These are phyloP conservation scores for Chenopodium suecicum DNA, from an alignment of 148 eudicot genomes.

Conservation along the genomic window DNA sequence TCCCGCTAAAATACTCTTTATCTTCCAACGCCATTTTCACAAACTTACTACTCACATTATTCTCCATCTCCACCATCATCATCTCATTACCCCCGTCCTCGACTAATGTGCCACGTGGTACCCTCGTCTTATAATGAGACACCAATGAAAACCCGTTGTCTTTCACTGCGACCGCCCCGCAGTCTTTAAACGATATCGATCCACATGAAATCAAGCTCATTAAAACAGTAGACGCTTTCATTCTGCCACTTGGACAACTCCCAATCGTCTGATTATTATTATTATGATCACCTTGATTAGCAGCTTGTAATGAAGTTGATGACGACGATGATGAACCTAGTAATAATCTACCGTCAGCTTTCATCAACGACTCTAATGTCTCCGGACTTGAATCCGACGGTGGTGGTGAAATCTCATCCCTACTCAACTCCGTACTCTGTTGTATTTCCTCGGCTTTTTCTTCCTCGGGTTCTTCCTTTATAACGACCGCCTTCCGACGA, in stretches of 20 bases:
- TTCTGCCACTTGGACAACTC: conserved; percentile 46
- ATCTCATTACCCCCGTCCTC: conserved; percentile 30
- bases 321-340: conserved; percentile 2
- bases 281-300: conserved; percentile 6
- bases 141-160: conserved; percentile 59
- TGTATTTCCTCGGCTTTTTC: conserved; percentile 14
- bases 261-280: conserved; percentile 33
- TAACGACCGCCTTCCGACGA: conserved; percentile 28
- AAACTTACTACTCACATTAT: conserved; percentile 27
- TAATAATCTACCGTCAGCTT: conserved; percentile 55
- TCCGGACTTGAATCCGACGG: conserved; percentile 97
- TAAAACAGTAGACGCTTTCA: conserved; percentile 66
- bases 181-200: conserved; percentile 69
- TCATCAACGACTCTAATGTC: conserved; percentile 76
- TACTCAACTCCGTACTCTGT: conserved; percentile 44
- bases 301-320: conserved; percentile 3
- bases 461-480: conserved; percentile 27
- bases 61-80: conserved; percentile 26
- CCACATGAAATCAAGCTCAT: conserved; percentile 87
- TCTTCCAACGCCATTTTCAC: conserved; percentile 50
- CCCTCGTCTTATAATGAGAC: conserved; percentile 48
- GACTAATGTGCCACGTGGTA: conserved; percentile 67
- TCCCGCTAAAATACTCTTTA: conserved; percentile 45
- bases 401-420: conserved; percentile 86
- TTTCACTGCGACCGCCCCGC: conserved; percentile 48